Percentiles rank a stretch among this genome's conserved stretches.
Conservation (phyloP, 1,139 yeast species). For the Nakaseomyces nivariensis region DNA sequence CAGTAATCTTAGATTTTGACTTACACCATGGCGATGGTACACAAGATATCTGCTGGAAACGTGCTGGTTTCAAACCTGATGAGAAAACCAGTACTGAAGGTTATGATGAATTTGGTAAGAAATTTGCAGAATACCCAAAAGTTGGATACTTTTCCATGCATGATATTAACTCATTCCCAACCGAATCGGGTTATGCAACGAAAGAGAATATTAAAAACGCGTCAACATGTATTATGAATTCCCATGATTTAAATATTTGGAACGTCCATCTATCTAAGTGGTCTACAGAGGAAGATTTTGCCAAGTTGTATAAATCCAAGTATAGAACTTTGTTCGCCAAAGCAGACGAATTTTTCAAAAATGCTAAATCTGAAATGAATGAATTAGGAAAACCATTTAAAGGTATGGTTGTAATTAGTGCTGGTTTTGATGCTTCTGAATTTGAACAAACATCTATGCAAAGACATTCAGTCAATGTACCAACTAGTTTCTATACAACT, state of each 20-base stretch:
- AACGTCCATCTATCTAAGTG: conserved; percentile 71
- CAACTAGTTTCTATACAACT: conserved; percentile 66
- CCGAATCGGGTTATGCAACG: conserved; percentile 70
- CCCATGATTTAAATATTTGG: conserved; percentile 77
- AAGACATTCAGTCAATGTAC: conserved; percentile 74
- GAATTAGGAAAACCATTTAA: conserved; percentile 41
- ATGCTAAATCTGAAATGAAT: conserved; percentile 40
- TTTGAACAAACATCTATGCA: conserved; percentile 78
- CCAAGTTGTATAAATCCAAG: conserved; percentile 48
- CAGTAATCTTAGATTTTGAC: conserved; percentile 75
- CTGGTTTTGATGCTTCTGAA: conserved; percentile 87
- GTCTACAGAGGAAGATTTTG: conserved; percentile 52
- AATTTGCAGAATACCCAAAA: conserved; percentile 46
- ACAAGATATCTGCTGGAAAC: conserved; percentile 79
- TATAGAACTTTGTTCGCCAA: conserved; percentile 56
- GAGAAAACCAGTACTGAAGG: conserved; percentile 31
- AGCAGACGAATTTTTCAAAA: conserved; percentile 58
- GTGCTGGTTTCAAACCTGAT: conserved; percentile 39
- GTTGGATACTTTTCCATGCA: conserved; percentile 81
- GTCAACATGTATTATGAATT: conserved; percentile 63
- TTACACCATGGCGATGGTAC: conserved; percentile 91
- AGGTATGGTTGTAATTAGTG: conserved; percentile 64
- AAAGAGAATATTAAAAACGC: conserved; percentile 66
- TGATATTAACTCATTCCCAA: conserved; percentile 80
- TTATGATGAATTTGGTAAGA: conserved; percentile 46